phyloP scores from a whole-genome alignment of 176 grass and related monocot species.

The Elymus sibiricus region DNA sequence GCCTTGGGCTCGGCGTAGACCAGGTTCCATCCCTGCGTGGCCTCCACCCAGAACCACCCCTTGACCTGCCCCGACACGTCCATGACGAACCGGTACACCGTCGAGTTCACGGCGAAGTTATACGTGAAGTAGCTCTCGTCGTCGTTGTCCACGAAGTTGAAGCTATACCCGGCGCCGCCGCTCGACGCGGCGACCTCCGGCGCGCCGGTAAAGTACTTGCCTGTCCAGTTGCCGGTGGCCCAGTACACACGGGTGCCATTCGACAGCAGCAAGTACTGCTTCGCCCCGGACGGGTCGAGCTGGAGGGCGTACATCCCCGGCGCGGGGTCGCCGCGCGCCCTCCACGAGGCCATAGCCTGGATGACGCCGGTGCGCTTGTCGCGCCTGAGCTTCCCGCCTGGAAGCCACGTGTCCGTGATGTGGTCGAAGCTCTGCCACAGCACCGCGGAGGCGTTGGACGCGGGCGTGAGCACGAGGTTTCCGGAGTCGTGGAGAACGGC shows the following conservation, averaged over 20 bases:
- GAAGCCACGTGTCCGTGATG: slow-evolving; percentile 46
- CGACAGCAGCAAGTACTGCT: slow-evolving; percentile 24
- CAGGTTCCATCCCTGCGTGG: slow-evolving; percentile 14
- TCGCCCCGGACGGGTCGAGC: slow-evolving; percentile 32
- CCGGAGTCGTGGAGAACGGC: slow-evolving; percentile 37
- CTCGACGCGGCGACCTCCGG: slow-evolving; percentile 26
- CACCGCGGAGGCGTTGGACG: neutral
- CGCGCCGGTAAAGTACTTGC: slow-evolving; percentile 1
- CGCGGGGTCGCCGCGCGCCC: slow-evolving; percentile 22
- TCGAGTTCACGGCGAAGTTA: slow-evolving; percentile 15
- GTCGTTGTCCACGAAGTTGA: slow-evolving; percentile 22
- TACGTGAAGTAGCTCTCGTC: slow-evolving; percentile 40
- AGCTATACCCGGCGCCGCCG: slow-evolving; percentile 1
- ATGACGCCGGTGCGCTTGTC: slow-evolving; percentile 26
- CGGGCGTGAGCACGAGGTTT: slow-evolving; percentile 28
- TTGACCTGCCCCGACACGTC: slow-evolving; percentile 32
- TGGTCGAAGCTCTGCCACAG: slow-evolving; percentile 63
- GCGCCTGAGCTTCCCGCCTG: slow-evolving; percentile 34
- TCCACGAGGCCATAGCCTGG: slow-evolving; percentile 33
- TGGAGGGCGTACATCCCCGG: slow-evolving; percentile 29
- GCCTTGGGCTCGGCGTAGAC: slow-evolving; percentile 27
- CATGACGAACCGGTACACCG: slow-evolving; percentile 20
- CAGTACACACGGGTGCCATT: slow-evolving; percentile 24
- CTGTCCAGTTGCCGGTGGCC: slow-evolving; percentile 31
- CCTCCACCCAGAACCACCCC: slow-evolving; percentile 40